Evolutionary conservation across 345 rosid species (phyloP).

Genomic region (Populus tremula): DNA sequence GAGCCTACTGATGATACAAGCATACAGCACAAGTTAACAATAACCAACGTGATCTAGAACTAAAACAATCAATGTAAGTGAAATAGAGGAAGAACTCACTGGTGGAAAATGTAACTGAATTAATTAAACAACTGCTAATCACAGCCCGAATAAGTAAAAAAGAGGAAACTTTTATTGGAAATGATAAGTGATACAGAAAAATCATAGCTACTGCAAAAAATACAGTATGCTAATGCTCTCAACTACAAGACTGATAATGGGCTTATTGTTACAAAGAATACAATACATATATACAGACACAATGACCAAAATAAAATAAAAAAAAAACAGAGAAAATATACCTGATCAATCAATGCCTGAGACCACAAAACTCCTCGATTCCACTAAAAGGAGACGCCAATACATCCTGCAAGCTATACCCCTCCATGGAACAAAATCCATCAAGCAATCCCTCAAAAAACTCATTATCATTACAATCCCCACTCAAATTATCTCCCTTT

Average conservation of each 20-base stretch:
- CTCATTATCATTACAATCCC: slow-evolving; percentile 18
- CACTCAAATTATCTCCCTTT: slow-evolving; percentile 12
- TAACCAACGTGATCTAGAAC: background rate
- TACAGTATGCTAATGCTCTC: background rate
- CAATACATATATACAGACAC: background rate
- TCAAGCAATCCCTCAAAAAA: slow-evolving; percentile 44
- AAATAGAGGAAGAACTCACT: background rate
- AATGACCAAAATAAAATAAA: too few species aligned
- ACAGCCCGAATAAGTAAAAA: background rate
- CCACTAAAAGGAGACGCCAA: slow-evolving; percentile 22
- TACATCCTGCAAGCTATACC: slow-evolving; percentile 39
- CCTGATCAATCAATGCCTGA: background rate
- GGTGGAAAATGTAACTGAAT: too few species aligned
- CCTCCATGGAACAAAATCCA: slow-evolving; percentile 43
- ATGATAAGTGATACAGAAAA: background rate
- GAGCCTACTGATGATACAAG: background rate
- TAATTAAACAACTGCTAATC: background rate
- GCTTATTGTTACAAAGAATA: slow-evolving; percentile 3
- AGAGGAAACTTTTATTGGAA: background rate
- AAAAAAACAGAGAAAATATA: too few species aligned
- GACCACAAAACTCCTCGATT: slow-evolving; percentile 8
- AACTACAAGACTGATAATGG: background rate
- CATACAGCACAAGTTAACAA: background rate
- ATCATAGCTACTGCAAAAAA: background rate
- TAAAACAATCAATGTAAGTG: background rate